Percentiles rank a stretch among this genome's conserved stretches.
Evolutionary conservation across 345 rosid species (phyloP).

Genomic region (Reutealis trisperma): DNA sequence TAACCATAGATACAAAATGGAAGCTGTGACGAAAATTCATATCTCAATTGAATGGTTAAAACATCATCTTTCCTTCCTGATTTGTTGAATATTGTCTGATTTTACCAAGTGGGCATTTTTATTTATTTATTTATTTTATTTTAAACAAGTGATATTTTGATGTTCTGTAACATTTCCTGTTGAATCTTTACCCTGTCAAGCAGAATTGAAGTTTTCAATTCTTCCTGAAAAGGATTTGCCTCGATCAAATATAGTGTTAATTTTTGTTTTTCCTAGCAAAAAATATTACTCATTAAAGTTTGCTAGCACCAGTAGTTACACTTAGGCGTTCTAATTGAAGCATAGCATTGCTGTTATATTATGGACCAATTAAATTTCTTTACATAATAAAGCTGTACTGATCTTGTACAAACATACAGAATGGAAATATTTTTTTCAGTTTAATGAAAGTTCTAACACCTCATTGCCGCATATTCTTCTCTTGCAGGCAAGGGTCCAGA

Average conservation of each 20-base stretch:
- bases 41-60: too few relatives aligned
- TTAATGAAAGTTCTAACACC: slow-evolving; percentile 1
- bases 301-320: neutral
- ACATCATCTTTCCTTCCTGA: neutral
- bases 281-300: too few relatives aligned
- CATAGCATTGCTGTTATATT: neutral
- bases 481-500: neutral
- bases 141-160: neutral
- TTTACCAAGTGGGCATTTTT: neutral
- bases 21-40: neutral
- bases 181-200: too few relatives aligned
- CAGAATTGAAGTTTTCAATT: too few relatives aligned
- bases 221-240: neutral
- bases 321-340: neutral
- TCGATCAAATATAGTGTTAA: neutral
- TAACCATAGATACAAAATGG: neutral
- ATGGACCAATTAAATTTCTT: too few relatives aligned
- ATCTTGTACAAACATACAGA: neutral
- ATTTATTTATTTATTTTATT: too few relatives aligned
- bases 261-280: neutral
- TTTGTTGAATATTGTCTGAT: neutral
- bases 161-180: neutral
- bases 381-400: neutral
- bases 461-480: neutral
- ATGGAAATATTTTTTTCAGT: neutral